These are phyloP conservation scores for Davidsoniella australis DNA, from an alignment of 2,329 filamentous ascomycete genomes.

Conservation along the genomic window DNA sequence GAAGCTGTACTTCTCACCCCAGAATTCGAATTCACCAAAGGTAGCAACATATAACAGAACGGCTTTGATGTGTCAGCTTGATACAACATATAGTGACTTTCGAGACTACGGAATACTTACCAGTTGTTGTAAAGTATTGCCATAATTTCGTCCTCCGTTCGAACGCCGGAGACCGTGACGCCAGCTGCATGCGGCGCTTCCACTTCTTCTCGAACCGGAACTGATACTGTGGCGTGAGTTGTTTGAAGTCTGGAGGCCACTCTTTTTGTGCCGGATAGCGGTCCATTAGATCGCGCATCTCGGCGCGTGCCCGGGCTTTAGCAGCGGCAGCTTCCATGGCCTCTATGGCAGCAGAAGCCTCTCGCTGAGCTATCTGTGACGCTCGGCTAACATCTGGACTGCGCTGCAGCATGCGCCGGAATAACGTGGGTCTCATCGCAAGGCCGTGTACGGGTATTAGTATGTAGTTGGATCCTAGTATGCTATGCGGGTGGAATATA, in stretches of 20 bases:
- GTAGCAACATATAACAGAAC: conserved; percentile 24
- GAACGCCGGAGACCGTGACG: conserved; percentile 45
- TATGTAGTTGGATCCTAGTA: not conserved
- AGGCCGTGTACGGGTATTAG: not conserved
- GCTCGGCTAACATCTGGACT: conserved; percentile 16
- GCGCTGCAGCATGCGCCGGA: not conserved
- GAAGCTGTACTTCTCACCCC: conserved; percentile 26
- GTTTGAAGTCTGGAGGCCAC: conserved; percentile 63
- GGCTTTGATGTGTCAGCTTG: conserved; percentile 15
- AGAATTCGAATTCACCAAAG: conserved; percentile 28
- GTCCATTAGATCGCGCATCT: conserved; percentile 25
- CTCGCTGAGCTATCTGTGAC: conserved; percentile 7
- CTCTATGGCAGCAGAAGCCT: not conserved
- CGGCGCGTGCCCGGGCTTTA: conserved; percentile 1
- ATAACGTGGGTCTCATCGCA: not conserved
- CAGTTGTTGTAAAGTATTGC: conserved; percentile 41
- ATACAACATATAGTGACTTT: not conserved
- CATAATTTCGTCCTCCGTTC: conserved; percentile 46
- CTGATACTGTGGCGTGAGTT: conserved; percentile 53
- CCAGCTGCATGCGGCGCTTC: conserved; percentile 49
- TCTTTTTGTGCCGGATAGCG: conserved; percentile 50
- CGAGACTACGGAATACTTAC: conserved; percentile 23
- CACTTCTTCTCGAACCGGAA: conserved; percentile 66
- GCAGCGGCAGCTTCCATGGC: conserved; percentile 6
- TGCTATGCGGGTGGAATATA: too few relatives aligned